Base-by-base conservation (phyloP, 23 red algal genomes). In the Gracilariopsis chorda region DNA sequence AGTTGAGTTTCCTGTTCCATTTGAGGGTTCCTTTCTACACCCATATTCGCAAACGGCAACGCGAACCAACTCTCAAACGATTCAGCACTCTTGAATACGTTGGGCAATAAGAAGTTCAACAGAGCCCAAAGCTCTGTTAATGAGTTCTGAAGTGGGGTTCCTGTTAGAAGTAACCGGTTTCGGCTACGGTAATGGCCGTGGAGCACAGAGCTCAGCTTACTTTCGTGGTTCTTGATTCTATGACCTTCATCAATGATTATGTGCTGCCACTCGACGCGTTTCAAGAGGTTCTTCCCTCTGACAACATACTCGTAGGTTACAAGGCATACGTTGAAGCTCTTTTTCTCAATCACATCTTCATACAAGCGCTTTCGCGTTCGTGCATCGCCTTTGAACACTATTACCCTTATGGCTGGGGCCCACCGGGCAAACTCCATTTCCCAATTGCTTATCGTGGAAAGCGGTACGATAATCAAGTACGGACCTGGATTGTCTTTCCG, bases 161-260 rank as follows among this genome's bases (percentile, higher is more conserved):
- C 97, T 6, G 97, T 99, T 27, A 99, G 83, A 19, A 99, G 80
- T 44, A 99, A 90, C 8, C 97, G 87, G 51, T 94, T 95, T 3
- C 93, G 83, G 40, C 87, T 92, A 29, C 67, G 56, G 77, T 96
- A 99, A 61, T 91, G 72, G 32, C 87, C 58, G 25, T 89, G 91
- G 39, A 99, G 92, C 14, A 99, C 93, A 5, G 73, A 37, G 39
- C 92, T 93, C 20, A 99, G 92, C 62, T 81, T 78, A 45, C 87
- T 90, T 39, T 95, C 97, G 28, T 87, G 87, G 51, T 99, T 99
- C 58, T 99, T 99, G 63, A 99, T 96, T 59, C 97, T 79, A 84
- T 99, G 97, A 7, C 97, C 97, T 75, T 99, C 97, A 55, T 99
- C 97, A 48, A 99, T 92, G 55, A 99, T 95, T 19, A 99, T 83